Evolutionary conservation across 768 basidiomycete species (phyloP).

Genomic region (Trametes elegans): DNA sequence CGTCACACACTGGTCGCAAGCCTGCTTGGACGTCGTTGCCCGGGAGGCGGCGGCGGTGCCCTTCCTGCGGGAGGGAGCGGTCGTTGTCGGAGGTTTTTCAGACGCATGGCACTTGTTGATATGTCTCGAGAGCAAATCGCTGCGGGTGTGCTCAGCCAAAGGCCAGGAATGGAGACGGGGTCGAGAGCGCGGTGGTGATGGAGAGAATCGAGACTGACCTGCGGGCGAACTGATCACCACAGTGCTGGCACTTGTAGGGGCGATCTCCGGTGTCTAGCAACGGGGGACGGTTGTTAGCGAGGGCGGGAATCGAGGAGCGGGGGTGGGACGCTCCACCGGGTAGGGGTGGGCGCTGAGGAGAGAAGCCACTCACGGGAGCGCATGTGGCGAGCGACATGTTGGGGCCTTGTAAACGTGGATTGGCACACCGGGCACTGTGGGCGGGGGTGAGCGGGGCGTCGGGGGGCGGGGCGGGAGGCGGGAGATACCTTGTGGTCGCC

Average conservation of each 20-base stretch:
- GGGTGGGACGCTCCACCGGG: slow-evolving; percentile 14
- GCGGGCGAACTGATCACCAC: slow-evolving; percentile 87
- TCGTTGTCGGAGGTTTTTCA: slow-evolving; percentile 54
- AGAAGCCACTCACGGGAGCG: slow-evolving; percentile 69
- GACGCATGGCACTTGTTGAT: slow-evolving; percentile 85
- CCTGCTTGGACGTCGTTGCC: slow-evolving; percentile 78
- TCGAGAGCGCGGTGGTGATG: not conserved
- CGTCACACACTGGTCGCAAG: slow-evolving; percentile 83
- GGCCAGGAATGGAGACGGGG: not conserved
- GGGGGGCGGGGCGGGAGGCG: slow-evolving; percentile 2
- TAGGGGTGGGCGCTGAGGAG: slow-evolving; percentile 16
- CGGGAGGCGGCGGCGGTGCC: slow-evolving; percentile 65
- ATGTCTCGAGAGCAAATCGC: slow-evolving; percentile 83
- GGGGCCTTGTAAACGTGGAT: slow-evolving; percentile 84
- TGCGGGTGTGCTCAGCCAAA: slow-evolving; percentile 28
- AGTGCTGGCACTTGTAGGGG: slow-evolving; percentile 85
- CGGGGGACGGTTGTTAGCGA: slow-evolving; percentile 4
- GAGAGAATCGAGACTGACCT: slow-evolving; percentile 45
- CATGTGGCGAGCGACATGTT: slow-evolving; percentile 90
- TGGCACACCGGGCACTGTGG: slow-evolving; percentile 76
- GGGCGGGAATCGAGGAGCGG: slow-evolving; percentile 11
- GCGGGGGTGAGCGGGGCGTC: slow-evolving; percentile 10
- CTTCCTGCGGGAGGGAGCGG: slow-evolving; percentile 51
- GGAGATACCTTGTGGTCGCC: slow-evolving; percentile 32
- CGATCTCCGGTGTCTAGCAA: slow-evolving; percentile 82